Percentiles rank a stretch among this genome's conserved stretches.
Conservation (phyloP, 208 protist species). For the Acanthamoeba castellanii region DNA sequence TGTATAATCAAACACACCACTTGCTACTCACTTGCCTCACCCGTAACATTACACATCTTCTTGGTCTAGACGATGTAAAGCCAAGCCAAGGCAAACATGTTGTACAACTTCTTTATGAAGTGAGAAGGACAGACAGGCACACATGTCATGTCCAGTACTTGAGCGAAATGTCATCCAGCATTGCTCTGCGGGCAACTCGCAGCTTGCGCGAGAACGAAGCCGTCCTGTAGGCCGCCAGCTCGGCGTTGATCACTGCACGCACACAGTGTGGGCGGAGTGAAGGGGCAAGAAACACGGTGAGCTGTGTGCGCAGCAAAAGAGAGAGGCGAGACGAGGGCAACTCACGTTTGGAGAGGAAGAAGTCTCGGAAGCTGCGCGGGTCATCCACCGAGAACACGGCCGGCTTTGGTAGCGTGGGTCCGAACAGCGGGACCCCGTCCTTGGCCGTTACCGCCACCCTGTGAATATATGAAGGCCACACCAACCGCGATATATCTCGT, state of each 20-base stretch:
- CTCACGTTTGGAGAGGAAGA: slow-evolving; percentile 63
- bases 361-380: slow-evolving; percentile 39
- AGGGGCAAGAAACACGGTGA: background rate
- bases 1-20: too few species aligned
- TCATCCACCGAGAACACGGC: background rate
- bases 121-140: too few species aligned
- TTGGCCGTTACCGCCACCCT: slow-evolving; percentile 46
- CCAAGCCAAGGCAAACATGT: background rate
- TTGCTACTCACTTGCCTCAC: too few species aligned
- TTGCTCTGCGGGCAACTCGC: background rate
- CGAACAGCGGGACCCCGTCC: slow-evolving; percentile 36
- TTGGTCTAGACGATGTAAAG: too few species aligned
- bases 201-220: slow-evolving; percentile 44
- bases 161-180: slow-evolving; percentile 54
- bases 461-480: background rate
- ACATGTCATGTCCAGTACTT: background rate
- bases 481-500: too few species aligned
- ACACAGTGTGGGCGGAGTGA: background rate
- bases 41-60: too few species aligned
- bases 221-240: slow-evolving; percentile 56
- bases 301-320: background rate
- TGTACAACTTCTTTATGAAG: too few species aligned
- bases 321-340: background rate
- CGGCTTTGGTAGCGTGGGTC: slow-evolving; percentile 50
- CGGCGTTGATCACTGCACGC: slow-evolving; percentile 61